Conservation (phyloP, 2,329 filamentous ascomycete species). For the Fusarium poae region DNA sequence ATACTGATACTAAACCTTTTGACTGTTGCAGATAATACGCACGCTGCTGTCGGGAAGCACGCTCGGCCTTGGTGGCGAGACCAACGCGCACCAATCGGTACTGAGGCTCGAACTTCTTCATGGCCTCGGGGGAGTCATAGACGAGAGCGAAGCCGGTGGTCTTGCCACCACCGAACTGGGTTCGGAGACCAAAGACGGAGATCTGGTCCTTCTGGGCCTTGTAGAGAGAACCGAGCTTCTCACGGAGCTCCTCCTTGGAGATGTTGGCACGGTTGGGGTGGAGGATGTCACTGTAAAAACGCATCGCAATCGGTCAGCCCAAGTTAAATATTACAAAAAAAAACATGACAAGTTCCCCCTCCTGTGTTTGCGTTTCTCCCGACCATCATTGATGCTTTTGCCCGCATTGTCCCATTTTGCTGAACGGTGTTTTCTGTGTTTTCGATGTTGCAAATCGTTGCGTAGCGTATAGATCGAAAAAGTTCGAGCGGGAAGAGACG, state of each 20-base stretch:
- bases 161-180: conserved; percentile 99
- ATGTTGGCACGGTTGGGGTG: conserved; percentile 99
- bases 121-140: conserved; percentile 97
- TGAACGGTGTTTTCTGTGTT: neutral
- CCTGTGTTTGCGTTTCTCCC: neutral
- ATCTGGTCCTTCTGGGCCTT: conserved; percentile 98
- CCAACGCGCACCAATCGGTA: conserved; percentile 97
- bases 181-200: conserved; percentile 97
- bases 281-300: conserved; percentile 87
- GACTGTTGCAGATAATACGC: conserved; percentile 64
- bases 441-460: conserved; percentile 23
- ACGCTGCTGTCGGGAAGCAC: conserved; percentile 98
- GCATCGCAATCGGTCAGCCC: conserved; percentile 45
- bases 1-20: conserved; percentile 13
- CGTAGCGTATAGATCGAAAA: conserved; percentile 19
- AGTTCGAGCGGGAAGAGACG: conserved; percentile 15
- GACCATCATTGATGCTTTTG: conserved; percentile 23
- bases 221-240: conserved; percentile 95
- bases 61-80: conserved; percentile 94
- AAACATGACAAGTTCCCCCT: conserved; percentile 3
- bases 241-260: conserved; percentile 98
- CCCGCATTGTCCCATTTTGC: conserved; percentile 22
- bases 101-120: conserved; percentile 99
- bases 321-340: conserved; percentile 5
- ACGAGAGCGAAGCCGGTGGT: conserved; percentile 98